Base-by-base conservation (phyloP, 345 rosid genomes). In the Brassica cretica region DNA sequence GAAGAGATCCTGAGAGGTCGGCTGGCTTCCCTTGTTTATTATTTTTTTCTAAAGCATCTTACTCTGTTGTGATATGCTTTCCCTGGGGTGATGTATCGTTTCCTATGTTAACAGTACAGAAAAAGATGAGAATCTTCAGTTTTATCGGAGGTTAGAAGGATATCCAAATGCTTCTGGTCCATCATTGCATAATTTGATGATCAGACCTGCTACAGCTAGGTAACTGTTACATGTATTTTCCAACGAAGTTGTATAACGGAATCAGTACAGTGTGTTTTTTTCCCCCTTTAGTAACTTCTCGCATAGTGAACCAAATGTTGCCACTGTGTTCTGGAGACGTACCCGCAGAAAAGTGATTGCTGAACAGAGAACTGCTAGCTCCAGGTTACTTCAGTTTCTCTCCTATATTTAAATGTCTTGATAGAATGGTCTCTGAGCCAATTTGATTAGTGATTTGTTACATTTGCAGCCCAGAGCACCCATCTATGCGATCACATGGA, bases 321-420 rank as follows among this genome's bases (percentile, higher is more conserved):
- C 98, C 29, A 88, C 89, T 70, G 82, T 88, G 60, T 91, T 94
- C 80, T 87, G 98, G 95, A 83, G 96, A 59, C 94, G 94, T 77
- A 88, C 96, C 84, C 87, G 98, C 86, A 87, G 88, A 85, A 96
- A 91, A 88, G 95, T 88, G 75, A 91, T 93, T 85, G 91, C 91
- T 33, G 98, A 96, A 81, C 98, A 90, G 82, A 86, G 97, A 83
- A 96, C 98, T 75, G 95, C 97, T 73, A 96, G 97, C 87, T 96
- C 99, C 74, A 93, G 99, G 97, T 93, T 84, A 18, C 59, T 39
- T 44, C 2, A 0, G 60, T 35, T 33, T 74, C 66, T 79, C 46
- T 66, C 25, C 25, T 67, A n/a, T 67, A 78, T 6, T 8, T 39
- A 27, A 55, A 7, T 30, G 10, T 66, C 39, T 37, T 74, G 18